Evolutionary conservation across 345 rosid species (phyloP).

Genomic region (Aegle marmelos): DNA sequence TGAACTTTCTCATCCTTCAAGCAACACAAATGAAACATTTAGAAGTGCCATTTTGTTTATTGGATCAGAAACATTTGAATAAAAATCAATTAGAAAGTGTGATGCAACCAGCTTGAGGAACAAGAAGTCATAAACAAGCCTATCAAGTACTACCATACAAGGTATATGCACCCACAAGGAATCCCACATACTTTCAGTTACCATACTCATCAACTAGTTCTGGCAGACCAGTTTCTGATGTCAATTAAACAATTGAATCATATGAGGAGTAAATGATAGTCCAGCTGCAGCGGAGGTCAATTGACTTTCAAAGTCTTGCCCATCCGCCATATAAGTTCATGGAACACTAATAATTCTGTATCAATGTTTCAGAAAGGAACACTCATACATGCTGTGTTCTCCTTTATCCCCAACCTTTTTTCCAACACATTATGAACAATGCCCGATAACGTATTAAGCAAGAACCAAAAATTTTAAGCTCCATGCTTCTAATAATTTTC

Average conservation of each 20-base stretch:
- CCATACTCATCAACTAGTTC: background rate
- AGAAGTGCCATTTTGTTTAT: conserved; percentile 11
- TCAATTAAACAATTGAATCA: background rate
- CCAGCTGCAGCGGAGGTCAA: background rate
- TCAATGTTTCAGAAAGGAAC: background rate
- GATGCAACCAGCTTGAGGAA: background rate
- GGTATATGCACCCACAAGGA: background rate
- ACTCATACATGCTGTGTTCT: background rate
- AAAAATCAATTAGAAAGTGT: background rate
- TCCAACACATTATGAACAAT: background rate
- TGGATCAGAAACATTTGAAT: background rate
- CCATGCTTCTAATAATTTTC: background rate
- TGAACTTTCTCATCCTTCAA: conserved; percentile 70
- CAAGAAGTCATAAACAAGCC: background rate
- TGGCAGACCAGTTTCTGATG: background rate
- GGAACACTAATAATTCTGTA: background rate
- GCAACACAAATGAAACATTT: conserved; percentile 21
- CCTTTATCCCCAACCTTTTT: background rate
- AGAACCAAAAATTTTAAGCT: background rate
- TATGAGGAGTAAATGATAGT: background rate
- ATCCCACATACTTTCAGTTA: background rate
- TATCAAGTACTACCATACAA: background rate
- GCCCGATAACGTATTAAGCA: background rate
- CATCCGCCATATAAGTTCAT: background rate
- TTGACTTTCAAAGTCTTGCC: background rate